A percentile compares a stretch with the other conserved stretches of the same genome.
Evolutionary conservation across 2,329 filamentous ascomycete species (phyloP).

Genomic region (Aquanectria penicillioides): DNA sequence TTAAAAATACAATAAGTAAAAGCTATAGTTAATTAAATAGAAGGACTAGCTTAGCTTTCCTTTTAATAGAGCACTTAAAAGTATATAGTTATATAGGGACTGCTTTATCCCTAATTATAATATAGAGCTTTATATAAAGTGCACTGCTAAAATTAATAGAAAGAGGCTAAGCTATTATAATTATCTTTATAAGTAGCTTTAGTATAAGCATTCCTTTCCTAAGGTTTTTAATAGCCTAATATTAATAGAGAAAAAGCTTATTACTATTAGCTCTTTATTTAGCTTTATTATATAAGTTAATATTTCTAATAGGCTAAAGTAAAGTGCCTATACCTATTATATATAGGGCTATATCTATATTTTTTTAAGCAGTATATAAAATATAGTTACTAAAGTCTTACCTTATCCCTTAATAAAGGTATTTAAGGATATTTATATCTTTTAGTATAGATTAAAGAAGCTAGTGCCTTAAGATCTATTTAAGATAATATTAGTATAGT

Average conservation of each 20-base stretch:
- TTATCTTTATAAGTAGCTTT: conserved; percentile 8
- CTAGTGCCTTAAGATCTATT: conserved; percentile 12
- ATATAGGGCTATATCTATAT: conserved; percentile 8
- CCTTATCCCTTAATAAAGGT: conserved; percentile 5
- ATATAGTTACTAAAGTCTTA: conserved; percentile 9
- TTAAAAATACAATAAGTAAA: not conserved
- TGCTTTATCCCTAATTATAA: not conserved
- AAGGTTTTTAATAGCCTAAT: conserved; percentile 7
- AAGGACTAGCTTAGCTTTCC: not conserved
- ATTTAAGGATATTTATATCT: conserved; percentile 17
- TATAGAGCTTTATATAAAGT: not conserved
- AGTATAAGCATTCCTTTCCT: conserved; percentile 6
- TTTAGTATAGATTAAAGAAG: conserved; percentile 6
- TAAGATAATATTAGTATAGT: conserved; percentile 1
- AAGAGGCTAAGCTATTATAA: not conserved
- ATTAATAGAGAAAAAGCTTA: conserved; percentile 10
- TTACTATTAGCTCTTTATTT: conserved; percentile 3
- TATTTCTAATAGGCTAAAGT: not conserved
- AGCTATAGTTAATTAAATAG: not conserved
- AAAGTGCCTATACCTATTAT: not conserved
- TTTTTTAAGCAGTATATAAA: conserved; percentile 12
- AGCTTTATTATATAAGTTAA: conserved; percentile 1
- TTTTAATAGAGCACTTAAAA: not conserved
- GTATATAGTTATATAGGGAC: not conserved
- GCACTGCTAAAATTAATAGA: not conserved